Evolutionary conservation across 164 flowering plant species (phyloP).

Genomic region (Chloranthus sessilifolius): DNA sequence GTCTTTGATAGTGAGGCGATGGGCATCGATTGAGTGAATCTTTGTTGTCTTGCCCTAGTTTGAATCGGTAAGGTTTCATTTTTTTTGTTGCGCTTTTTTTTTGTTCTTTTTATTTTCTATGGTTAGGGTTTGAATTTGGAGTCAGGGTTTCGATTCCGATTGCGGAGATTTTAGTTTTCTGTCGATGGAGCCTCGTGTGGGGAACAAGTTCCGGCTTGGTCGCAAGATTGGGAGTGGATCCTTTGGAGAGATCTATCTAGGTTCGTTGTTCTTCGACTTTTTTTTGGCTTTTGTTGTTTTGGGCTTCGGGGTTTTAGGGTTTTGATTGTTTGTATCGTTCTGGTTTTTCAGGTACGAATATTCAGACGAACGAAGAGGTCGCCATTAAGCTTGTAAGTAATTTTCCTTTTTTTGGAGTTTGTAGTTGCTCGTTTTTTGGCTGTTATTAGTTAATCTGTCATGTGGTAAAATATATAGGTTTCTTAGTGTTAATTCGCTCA

Average conservation of each 20-base stretch:
- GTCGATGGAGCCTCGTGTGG: slow-evolving; percentile 85
- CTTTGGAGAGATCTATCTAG: slow-evolving; percentile 88
- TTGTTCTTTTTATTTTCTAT: neutral
- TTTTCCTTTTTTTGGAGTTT: neutral
- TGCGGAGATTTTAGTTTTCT: too few species aligned
- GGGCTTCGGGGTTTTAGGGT: neutral
- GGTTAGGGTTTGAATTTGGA: slow-evolving; percentile 7
- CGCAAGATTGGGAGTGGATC: slow-evolving; percentile 95
- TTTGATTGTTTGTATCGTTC: slow-evolving; percentile 5
- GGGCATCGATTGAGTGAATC: neutral
- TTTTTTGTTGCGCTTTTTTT: neutral
- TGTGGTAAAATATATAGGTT: too few species aligned
- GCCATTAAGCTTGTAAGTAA: slow-evolving; percentile 84
- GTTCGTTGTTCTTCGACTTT: slow-evolving; percentile 28
- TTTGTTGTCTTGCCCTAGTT: neutral
- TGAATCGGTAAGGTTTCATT: neutral
- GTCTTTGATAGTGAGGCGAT: neutral
- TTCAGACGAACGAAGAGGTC: slow-evolving; percentile 86
- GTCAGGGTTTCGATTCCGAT: neutral
- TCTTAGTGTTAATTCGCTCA: too few species aligned
- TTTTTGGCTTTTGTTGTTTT: slow-evolving; percentile 3
- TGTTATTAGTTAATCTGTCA: too few species aligned
- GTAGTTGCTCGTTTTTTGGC: too few species aligned
- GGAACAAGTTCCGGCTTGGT: slow-evolving; percentile 78
- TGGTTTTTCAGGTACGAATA: slow-evolving; percentile 55